These are phyloP conservation scores for Poa annua DNA, from an alignment of 176 grass and related monocot species.

Conservation along the genomic window DNA sequence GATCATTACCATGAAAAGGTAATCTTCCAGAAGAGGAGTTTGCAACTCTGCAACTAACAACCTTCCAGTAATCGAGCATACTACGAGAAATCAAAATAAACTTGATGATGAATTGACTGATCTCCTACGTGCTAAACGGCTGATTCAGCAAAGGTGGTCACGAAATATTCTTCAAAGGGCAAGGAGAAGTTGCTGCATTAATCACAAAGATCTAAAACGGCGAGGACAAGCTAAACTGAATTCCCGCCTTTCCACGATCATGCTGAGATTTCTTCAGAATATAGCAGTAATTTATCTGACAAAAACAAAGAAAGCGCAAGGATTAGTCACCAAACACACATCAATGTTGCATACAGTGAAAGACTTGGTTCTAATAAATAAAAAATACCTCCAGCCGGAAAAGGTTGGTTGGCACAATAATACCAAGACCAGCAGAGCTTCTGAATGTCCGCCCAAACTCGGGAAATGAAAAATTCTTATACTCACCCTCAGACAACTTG, in stretches of 20 bases:
- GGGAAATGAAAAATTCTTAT: conserved; percentile 52
- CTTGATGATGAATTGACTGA: background rate
- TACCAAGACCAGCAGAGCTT: conserved; percentile 70
- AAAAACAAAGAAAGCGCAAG: conserved; percentile 5
- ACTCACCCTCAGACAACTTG: conserved; percentile 59
- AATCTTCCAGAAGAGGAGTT: conserved; percentile 7
- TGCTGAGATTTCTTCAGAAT: conserved; percentile 76
- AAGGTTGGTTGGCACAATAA: conserved; percentile 67
- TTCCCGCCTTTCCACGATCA: conserved; percentile 70
- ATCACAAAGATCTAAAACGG: conserved; percentile 40
- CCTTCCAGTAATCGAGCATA: background rate
- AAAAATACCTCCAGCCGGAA: conserved; percentile 65
- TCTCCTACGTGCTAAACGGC: conserved; percentile 26
- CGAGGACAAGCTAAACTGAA: conserved; percentile 82
- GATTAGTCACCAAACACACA: conserved; percentile 26
- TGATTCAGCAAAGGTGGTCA: background rate
- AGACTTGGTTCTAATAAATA: background rate
- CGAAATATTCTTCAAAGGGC: conserved; percentile 4
- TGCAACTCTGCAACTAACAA: background rate
- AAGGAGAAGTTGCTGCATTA: background rate
- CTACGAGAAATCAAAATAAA: background rate
- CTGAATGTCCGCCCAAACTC: conserved; percentile 61
- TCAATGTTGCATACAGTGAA: background rate
- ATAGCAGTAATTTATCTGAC: conserved; percentile 73
- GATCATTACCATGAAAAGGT: background rate